Evolutionary conservation across 306 rosid species (phyloP), one percentile per base, ranked within the genome.

Genomic region (Cicer pinnatifidum): DNA sequence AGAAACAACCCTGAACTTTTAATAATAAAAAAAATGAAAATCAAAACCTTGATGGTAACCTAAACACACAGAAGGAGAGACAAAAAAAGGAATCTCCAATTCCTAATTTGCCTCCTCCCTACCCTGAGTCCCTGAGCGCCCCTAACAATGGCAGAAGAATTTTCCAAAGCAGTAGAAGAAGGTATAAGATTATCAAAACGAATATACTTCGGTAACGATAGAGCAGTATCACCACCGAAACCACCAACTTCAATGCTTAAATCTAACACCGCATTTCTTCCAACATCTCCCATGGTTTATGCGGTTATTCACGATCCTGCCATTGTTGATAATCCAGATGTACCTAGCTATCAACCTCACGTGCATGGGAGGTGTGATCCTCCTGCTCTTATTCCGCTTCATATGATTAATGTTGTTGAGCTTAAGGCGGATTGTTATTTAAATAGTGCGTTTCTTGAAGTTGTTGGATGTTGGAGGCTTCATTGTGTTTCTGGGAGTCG

Each of bases 341-440:
- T 93, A 9, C 96, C 98, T 1, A 89, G 92, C 72, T 91, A 93
- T 82, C 98, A 93, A 87, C 98, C 98, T 0, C 86, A 93, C 60
- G 98, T 93, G 41, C 88, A 93, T 43, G 98, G 98, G 56, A 72
- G 79, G 82, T 86, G 89, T 38, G 92, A 93, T 10, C 89, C 91
- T 1, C 85, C 98, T 35, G 96, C 98, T 0, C 74, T 89, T 46
- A 90, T 93, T 74, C 98, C 98, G 13, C 85, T 93, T 7, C 91
- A 87, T 40, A 88, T 91, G 96, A 89, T 87, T 88, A 85, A 71
- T 19, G 72, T 56, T 10, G 61, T 93, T 11, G 83, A 87, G 13
- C 85, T 88, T 7, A 57, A 13, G 7, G 93, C 56, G 1, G 84
- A 89, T 59, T 91, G 96, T 7, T 58, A 38, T 38, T 37, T 86